phyloP scores from a whole-genome alignment of 2,329 filamentous ascomycete genomes.

The Hypoxylon sp. region DNA sequence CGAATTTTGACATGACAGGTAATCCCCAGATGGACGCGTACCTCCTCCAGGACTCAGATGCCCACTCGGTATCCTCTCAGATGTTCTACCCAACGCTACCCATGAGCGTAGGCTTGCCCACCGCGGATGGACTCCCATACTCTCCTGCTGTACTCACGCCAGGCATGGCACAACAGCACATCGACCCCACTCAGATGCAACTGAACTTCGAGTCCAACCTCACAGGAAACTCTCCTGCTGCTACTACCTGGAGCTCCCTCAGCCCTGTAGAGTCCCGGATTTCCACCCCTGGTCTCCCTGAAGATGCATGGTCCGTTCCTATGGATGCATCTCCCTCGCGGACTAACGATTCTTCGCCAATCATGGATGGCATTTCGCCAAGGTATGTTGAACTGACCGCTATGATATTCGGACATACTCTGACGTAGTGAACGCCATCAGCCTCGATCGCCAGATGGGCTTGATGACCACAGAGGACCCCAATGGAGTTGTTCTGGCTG shows the following conservation, averaged over 20 bases:
- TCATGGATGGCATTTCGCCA: constrained; percentile 64
- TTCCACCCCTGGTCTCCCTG: constrained; percentile 62
- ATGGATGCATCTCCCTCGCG: constrained; percentile 59
- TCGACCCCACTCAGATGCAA: constrained; percentile 68
- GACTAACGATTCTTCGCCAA: constrained; percentile 63
- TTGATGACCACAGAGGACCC: constrained; percentile 56
- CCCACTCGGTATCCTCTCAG: constrained; percentile 61
- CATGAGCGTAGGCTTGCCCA: constrained; percentile 59
- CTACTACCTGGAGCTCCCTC: constrained; percentile 64
- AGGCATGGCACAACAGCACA: constrained; percentile 64
- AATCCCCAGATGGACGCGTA: constrained; percentile 66
- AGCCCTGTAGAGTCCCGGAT: constrained; percentile 66
- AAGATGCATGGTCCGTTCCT: constrained; percentile 62
- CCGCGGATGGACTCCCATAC: constrained; percentile 59
- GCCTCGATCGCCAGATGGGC: constrained; percentile 56
- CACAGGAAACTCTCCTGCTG: constrained; percentile 63
- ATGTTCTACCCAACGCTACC: constrained; percentile 64
- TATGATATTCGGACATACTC: constrained; percentile 45
- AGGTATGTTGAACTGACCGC: constrained; percentile 60
- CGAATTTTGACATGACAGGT: constrained; percentile 66
- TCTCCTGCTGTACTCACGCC: constrained; percentile 56
- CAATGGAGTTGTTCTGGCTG: constrained; percentile 53
- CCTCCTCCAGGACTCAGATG: constrained; percentile 63
- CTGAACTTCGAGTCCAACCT: constrained; percentile 65
- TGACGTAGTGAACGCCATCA: constrained; percentile 51